Base-by-base conservation (phyloP, 2,329 filamentous ascomycete genomes). In the Sporothrix humicola region DNA sequence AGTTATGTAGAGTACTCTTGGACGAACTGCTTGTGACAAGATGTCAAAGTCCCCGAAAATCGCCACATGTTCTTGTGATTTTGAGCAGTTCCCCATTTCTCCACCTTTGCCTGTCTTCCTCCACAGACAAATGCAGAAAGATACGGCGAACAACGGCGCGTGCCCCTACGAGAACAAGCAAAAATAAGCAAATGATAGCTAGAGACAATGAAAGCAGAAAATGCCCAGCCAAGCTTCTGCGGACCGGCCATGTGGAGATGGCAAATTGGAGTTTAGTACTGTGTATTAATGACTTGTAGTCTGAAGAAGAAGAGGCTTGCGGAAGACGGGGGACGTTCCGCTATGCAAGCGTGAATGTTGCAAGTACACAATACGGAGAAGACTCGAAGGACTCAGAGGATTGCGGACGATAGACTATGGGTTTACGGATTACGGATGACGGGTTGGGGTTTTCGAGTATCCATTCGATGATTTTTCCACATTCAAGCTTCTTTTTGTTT, bases 101-200 rank as follows among this genome's bases (percentile, higher is more conserved):
- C 20, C 23, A 31, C 20, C 54, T 17, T 58, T 5, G 54, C 15
- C 31, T 58, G 0, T 31, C 15, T 23, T 26, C 12, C 20, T 20
- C 56, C 56, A 31, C 26, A 58, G 56, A 42, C 56, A 59, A 59
- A 59, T 37, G 56, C 56, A 59, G 56, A 37, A 59, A 59, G 15
- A 59, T 37, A 37, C 56, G 56, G 26, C 52, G 52, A 26, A 23
- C 20, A 56, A 52, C 6, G 2, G 6, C 13, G 4, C 20, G 4
- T n/a, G 7, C n/a, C 20, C n/a, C 52, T 20, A 20, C 23, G 52
- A 20, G n/a, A 17, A 26, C 23, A 26, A 26, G 23, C 23, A 26
- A 26, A 26, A 26, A 26, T 52, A 17, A 20, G 8, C 52, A 23
- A 8, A 56, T 56, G 12, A 37, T 37, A 37, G 56, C 56, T 8